Evolutionary conservation across 2,329 filamentous ascomycete species (phyloP).

Genomic region (Trichoderma aggressivum): DNA sequence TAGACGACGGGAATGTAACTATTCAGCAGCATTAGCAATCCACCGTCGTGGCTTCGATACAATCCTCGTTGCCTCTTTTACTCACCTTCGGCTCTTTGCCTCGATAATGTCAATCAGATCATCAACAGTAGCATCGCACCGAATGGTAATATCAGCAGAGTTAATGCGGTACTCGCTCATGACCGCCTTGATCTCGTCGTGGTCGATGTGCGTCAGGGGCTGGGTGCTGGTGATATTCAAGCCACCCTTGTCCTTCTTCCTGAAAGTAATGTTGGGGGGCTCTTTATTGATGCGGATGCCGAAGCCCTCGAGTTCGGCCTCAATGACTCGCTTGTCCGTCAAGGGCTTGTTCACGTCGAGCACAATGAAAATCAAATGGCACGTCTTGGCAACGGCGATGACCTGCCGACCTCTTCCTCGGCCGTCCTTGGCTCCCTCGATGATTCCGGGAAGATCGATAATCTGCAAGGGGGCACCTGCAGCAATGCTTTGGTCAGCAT

Average conservation of each 20-base stretch:
- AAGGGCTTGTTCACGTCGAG: conserved; percentile 97
- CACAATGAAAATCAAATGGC: conserved; percentile 97
- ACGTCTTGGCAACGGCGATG: conserved; percentile 98
- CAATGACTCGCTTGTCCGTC: conserved; percentile 94
- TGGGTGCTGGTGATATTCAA: conserved; percentile 95
- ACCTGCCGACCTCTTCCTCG: conserved; percentile 97
- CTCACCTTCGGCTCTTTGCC: conserved; percentile 70
- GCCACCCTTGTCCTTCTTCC: conserved; percentile 98
- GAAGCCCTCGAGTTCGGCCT: conserved; percentile 92
- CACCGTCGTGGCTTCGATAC: background rate
- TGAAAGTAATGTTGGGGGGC: conserved; percentile 98
- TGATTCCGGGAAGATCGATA: conserved; percentile 97
- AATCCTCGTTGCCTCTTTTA: background rate
- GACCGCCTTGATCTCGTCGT: conserved; percentile 96
- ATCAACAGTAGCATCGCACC: conserved; percentile 95
- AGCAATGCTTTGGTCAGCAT: conserved; percentile 6
- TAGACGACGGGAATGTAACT: conserved; percentile 99
- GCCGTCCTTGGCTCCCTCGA: conserved; percentile 96
- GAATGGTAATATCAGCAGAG: conserved; percentile 94
- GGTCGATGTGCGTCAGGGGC: conserved; percentile 85
- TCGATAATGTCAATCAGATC: conserved; percentile 95
- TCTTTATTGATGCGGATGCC: conserved; percentile 97
- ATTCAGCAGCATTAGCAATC: background rate
- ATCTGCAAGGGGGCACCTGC: conserved; percentile 89
- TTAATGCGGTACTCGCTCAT: conserved; percentile 97